Conservation (phyloP, 176 grass and related monocot species). For the Panicum miliaceum region DNA sequence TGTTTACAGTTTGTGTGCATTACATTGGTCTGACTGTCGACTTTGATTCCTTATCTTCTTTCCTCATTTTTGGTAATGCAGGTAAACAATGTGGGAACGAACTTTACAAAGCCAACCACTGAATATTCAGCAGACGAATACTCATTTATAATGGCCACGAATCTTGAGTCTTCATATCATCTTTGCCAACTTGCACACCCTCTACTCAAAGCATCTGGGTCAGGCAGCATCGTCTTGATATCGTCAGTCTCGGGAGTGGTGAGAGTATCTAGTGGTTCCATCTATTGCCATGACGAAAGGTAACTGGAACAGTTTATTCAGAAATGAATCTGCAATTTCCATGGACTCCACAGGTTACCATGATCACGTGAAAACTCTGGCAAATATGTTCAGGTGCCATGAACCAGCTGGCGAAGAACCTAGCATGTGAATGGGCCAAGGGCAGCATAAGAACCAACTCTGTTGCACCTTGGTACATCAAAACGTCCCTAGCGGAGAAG, state of each 20-base stretch:
- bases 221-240: constrained; percentile 71
- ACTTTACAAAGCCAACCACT: constrained; percentile 57
- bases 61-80: constrained; percentile 8
- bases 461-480: constrained; percentile 50
- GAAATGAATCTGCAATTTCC: not conserved
- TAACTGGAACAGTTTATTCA: constrained; percentile 29
- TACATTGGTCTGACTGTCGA: not conserved
- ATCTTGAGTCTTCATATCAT: constrained; percentile 76
- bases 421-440: constrained; percentile 63
- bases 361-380: not conserved
- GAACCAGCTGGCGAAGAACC: constrained; percentile 54
- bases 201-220: constrained; percentile 73
- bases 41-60: not conserved
- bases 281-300: constrained; percentile 56
- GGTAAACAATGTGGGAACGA: constrained; percentile 83
- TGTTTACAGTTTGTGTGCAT: not conserved
- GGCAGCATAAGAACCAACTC: constrained; percentile 52
- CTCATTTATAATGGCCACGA: constrained; percentile 71
- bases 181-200: constrained; percentile 77
- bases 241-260: constrained; percentile 56
- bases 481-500: constrained; percentile 42
- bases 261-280: constrained; percentile 26
- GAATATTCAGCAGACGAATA: constrained; percentile 65
- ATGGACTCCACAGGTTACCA: not conserved
- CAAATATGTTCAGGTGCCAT: constrained; percentile 50